Evolutionary conservation across 768 basidiomycete species (phyloP).

Genomic region (Lactarius akahatsu): DNA sequence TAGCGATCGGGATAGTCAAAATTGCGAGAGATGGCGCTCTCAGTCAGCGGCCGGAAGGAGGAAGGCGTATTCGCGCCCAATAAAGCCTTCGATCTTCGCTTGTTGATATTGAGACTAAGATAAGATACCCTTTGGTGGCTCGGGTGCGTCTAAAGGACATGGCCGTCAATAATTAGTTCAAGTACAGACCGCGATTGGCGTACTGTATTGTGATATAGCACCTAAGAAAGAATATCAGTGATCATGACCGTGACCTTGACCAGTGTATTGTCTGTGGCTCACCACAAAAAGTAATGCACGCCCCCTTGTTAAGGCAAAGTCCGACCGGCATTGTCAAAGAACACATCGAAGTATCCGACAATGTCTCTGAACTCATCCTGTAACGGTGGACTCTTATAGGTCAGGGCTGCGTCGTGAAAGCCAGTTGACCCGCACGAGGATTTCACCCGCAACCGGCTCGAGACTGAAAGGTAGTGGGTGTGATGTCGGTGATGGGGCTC

Average conservation of each 20-base stretch:
- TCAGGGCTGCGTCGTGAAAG: slow-evolving; percentile 70
- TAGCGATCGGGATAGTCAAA: slow-evolving; percentile 71
- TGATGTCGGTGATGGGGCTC: slow-evolving; percentile 68
- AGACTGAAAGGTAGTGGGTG: slow-evolving; percentile 71
- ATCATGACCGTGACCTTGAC: neutral
- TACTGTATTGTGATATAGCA: slow-evolving; percentile 84
- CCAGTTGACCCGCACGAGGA: slow-evolving; percentile 77
- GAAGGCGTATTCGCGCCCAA: slow-evolving; percentile 54
- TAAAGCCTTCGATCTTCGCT: slow-evolving; percentile 80
- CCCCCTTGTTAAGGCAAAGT: slow-evolving; percentile 76
- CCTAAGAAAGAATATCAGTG: slow-evolving; percentile 41
- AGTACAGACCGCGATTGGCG: slow-evolving; percentile 30
- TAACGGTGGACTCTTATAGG: slow-evolving; percentile 84
- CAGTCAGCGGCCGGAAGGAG: neutral
- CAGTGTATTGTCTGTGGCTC: slow-evolving; percentile 31
- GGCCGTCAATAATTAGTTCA: neutral
- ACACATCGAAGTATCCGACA: slow-evolving; percentile 69
- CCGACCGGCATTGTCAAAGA: slow-evolving; percentile 80
- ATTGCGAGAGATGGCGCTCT: slow-evolving; percentile 37
- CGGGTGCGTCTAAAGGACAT: slow-evolving; percentile 46
- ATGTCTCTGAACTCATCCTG: slow-evolving; percentile 63
- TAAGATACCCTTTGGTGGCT: slow-evolving; percentile 66
- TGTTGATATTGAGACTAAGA: slow-evolving; percentile 42
- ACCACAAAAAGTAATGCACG: slow-evolving; percentile 83
- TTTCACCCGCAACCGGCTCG: slow-evolving; percentile 51